These are phyloP conservation scores for Ilyonectria robusta DNA, from an alignment of 2,329 filamentous ascomycete genomes.

Conservation along the genomic window DNA sequence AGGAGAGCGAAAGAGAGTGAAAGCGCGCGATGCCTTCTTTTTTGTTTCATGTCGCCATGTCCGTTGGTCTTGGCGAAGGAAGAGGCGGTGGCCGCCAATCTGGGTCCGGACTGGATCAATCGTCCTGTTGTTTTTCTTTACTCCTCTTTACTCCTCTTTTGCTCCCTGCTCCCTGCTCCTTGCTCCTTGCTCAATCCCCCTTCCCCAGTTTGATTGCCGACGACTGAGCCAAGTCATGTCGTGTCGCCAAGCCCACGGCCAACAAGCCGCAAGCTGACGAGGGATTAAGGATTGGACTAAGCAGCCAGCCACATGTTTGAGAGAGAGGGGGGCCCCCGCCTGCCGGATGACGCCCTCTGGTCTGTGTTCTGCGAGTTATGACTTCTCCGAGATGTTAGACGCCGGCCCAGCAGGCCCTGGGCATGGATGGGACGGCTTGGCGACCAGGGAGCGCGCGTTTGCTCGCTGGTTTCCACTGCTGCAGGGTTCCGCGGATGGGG, in stretches of 20 bases:
- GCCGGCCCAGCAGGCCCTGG: slow-evolving; percentile 19
- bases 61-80: slow-evolving; percentile 23
- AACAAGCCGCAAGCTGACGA: slow-evolving; percentile 11
- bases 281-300: slow-evolving; percentile 26
- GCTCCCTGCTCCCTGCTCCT: too few relatives aligned
- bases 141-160: too few relatives aligned
- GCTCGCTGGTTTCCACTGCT: not conserved
- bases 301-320: slow-evolving; percentile 28
- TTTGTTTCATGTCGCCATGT: slow-evolving; percentile 21
- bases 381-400: slow-evolving; percentile 15
- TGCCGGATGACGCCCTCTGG: slow-evolving; percentile 8
- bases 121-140: not conserved
- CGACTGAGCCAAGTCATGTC: slow-evolving; percentile 7
- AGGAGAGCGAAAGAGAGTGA: not conserved
- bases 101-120: slow-evolving; percentile 8
- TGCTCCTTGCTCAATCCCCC: not conserved
- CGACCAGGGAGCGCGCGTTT: slow-evolving; percentile 3
- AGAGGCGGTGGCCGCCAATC: slow-evolving; percentile 11
- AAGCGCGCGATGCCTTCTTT: slow-evolving; percentile 3
- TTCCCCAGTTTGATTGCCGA: slow-evolving; percentile 10
- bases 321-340: slow-evolving; percentile 15
- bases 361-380: not conserved
- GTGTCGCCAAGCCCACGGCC: not conserved
- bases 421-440: too few relatives aligned
- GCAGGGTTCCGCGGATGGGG: not conserved